These are phyloP conservation scores for Biscogniauxia sp. DNA, from an alignment of 2,329 filamentous ascomycete species.

Conservation along the genomic window DNA sequence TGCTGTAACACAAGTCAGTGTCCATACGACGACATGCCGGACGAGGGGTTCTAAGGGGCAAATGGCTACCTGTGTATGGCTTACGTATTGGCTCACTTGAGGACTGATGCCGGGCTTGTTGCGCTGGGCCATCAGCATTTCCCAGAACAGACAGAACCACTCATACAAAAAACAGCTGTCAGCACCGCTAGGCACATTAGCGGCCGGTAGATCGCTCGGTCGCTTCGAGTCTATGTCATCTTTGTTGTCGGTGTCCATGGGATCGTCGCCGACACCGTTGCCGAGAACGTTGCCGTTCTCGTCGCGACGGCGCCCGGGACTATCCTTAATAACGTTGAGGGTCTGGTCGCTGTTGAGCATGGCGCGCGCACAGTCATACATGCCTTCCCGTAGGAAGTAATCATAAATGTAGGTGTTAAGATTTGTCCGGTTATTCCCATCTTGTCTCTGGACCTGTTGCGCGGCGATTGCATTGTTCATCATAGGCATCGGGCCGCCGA, in stretches of 20 bases:
- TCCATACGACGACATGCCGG: constrained; percentile 13
- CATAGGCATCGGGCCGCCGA: constrained; percentile 62
- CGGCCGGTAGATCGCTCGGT: constrained; percentile 75
- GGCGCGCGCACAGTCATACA: constrained; percentile 79
- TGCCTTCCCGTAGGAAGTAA: constrained; percentile 81
- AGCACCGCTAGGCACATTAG: constrained; percentile 63
- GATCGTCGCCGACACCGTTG: constrained; percentile 70
- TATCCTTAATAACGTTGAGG: constrained; percentile 66
- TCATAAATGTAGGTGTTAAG: constrained; percentile 90
- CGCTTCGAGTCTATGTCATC: constrained; percentile 72
- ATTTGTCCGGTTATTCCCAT: constrained; percentile 49
- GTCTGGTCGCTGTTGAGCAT: constrained; percentile 66
- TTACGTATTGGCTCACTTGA: constrained; percentile 72
- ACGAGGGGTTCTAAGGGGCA: constrained; percentile 7
- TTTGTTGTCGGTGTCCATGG: constrained; percentile 81
- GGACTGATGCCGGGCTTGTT: constrained; percentile 59
- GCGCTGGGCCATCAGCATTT: constrained; percentile 84
- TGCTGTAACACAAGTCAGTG: constrained; percentile 43
- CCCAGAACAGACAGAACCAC: constrained; percentile 98
- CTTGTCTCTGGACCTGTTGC: constrained; percentile 32
- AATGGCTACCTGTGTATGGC: constrained; percentile 73
- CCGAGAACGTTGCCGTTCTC: constrained; percentile 64
- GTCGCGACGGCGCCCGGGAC: constrained; percentile 64
- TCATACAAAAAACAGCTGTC: constrained; percentile 89
- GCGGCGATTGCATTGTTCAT: constrained; percentile 57